Percentiles rank a stretch among this genome's conserved stretches.
These are phyloP conservation scores for Claviceps arundinis DNA, from an alignment of 2,329 filamentous ascomycete species.

Conservation along the genomic window DNA sequence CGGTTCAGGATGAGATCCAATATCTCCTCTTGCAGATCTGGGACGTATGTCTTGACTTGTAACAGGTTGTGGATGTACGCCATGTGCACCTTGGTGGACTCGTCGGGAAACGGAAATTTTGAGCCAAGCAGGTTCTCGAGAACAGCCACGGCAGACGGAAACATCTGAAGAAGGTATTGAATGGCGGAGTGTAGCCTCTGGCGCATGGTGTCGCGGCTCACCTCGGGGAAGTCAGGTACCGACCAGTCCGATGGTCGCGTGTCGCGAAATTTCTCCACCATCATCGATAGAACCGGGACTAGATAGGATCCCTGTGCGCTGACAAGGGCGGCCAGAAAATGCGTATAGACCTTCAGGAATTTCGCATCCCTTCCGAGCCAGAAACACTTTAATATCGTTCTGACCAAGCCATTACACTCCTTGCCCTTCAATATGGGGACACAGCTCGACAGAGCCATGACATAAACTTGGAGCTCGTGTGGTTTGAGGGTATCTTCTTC, in stretches of 20 bases:
- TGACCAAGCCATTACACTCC: constrained; percentile 45
- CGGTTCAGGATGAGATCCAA: constrained; percentile 73
- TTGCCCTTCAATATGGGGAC: constrained; percentile 45
- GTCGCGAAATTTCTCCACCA: constrained; percentile 63
- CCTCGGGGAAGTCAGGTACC: constrained; percentile 40
- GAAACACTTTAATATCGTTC: constrained; percentile 43
- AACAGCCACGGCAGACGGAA: constrained; percentile 63
- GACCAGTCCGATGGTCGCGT: constrained; percentile 31
- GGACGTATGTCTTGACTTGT: constrained; percentile 61
- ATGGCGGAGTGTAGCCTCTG: constrained; percentile 64
- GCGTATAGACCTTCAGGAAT: constrained; percentile 54
- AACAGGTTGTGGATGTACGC: constrained; percentile 82
- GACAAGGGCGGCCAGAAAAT: constrained; percentile 58
- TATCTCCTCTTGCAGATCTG: constrained; percentile 66
- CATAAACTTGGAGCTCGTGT: constrained; percentile 45
- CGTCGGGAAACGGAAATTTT: constrained; percentile 65
- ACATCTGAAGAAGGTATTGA: constrained; percentile 62
- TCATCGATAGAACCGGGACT: constrained; percentile 59
- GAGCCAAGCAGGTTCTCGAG: constrained; percentile 52
- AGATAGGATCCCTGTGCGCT: constrained; percentile 76
- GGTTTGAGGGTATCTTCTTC: constrained; percentile 36
- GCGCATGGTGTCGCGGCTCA: constrained; percentile 53
- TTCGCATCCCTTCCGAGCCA: constrained; percentile 53
- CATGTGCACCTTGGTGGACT: constrained; percentile 66
- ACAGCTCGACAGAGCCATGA: constrained; percentile 49